These are phyloP conservation scores for Podaxis pistillaris DNA, from an alignment of 768 basidiomycete species.

Conservation along the genomic window DNA sequence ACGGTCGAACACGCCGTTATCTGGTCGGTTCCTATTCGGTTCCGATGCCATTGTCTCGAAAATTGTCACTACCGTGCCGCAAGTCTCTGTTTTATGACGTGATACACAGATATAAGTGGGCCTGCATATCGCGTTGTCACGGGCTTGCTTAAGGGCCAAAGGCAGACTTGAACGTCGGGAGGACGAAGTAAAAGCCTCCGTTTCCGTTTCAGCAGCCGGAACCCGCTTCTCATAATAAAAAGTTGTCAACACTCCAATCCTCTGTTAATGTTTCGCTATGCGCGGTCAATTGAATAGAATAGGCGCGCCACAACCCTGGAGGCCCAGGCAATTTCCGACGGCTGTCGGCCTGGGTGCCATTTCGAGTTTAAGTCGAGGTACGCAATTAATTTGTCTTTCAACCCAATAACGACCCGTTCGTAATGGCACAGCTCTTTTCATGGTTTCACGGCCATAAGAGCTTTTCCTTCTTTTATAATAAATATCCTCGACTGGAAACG, in stretches of 20 bases:
- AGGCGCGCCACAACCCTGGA: background rate
- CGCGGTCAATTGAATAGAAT: background rate
- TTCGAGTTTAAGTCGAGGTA: constrained; percentile 5
- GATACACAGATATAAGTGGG: background rate
- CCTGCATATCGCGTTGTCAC: background rate
- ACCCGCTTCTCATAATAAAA: background rate
- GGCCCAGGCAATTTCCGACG: background rate
- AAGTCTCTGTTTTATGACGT: background rate
- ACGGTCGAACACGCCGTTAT: too few relatives aligned
- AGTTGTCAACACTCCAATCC: background rate
- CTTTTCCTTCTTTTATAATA: background rate
- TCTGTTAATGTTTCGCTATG: background rate
- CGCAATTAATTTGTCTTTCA: background rate
- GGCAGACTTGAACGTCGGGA: background rate
- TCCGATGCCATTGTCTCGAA: too few relatives aligned
- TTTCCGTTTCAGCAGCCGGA: too few relatives aligned
- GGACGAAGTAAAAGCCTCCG: background rate
- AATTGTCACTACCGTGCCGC: too few relatives aligned
- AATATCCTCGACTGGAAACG: background rate
- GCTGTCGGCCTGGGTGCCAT: background rate
- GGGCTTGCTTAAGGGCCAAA: background rate
- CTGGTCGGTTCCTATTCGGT: too few relatives aligned
- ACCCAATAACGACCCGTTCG: background rate
- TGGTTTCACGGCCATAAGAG: background rate
- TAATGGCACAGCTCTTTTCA: background rate